Base-by-base conservation (phyloP, 352 stramenopile genomes). In the Plasmopara muralis region DNA sequence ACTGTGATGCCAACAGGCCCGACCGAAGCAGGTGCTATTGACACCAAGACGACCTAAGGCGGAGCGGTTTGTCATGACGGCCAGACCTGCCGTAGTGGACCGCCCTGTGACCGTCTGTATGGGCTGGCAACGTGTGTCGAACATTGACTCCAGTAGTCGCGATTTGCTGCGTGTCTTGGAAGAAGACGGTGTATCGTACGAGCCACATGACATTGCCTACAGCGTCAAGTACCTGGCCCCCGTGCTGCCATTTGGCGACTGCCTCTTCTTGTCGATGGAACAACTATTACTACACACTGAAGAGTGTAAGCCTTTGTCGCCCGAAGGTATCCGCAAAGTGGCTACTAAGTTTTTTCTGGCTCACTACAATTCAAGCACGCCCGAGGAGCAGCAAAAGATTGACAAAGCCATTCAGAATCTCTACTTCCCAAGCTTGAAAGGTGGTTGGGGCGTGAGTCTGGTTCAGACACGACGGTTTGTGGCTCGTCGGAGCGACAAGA, bases 211-310 rank as follows among this genome's bases (percentile, higher is more conserved):
- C 60, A 87, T 76, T 15, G 76, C 83, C 14, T 94, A 94, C 72
- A 89, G 79, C 42, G 83, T 94, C 64, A 92, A 94, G 65, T 94
- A 94, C 51, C 58, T 94, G 28, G 81, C 81, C 5, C 83, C 81
- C 0, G 83, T 94, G 14, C 60, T 81, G 14, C 83, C 83, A 5
- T 90, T 89, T 39, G 83, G 83, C 9, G 83, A 94, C 66, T 94
- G 83, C 50, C 77, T 94, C 35, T 94, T 92, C 46, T 56, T 94
- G 14, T 91, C 80, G 9, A 91, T 94, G 71, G 83, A 94, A 60
- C 83, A 94, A 60, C 55, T 94, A 12, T 54, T 90, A 51, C 60
- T 92, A 38, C 89, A 92, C 68, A 87, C 81, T 42, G 83, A 94
- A 46, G 83, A 90, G 37, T 90, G 82, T 49, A 77, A 94, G 53